Percentiles rank a stretch among this genome's conserved stretches.
Conservation (phyloP, 768 basidiomycete genomes). For the Rhodosporidiobolus sp. region DNA sequence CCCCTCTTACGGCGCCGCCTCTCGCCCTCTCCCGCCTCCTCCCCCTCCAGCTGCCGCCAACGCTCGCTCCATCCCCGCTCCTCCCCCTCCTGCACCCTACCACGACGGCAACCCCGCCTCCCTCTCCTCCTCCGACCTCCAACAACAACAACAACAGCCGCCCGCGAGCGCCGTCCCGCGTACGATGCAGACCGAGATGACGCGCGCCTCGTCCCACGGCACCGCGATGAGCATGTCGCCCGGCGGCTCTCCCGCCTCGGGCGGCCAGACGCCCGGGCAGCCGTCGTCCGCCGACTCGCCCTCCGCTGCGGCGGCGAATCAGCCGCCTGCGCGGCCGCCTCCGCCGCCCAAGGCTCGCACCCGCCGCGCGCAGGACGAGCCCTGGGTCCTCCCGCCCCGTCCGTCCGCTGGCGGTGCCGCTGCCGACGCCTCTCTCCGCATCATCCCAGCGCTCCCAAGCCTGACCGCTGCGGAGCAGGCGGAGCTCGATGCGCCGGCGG, state of each 20-base stretch:
- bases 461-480: too few relatives aligned
- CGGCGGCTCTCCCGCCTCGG: neutral
- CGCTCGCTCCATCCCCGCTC: neutral
- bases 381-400: slow-evolving; percentile 64
- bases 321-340: slow-evolving; percentile 3
- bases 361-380: slow-evolving; percentile 57
- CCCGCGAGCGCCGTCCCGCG: neutral
- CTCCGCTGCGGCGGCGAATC: neutral
- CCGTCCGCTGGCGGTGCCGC: slow-evolving; percentile 49
- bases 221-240: neutral
- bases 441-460: too few relatives aligned
- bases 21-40: neutral
- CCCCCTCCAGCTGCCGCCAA: neutral
- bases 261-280: neutral
- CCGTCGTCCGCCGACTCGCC: neutral
- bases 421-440: neutral
- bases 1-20: too few relatives aligned
- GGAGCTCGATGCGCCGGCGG: neutral
- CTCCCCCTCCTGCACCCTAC: neutral
- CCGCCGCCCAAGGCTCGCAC: neutral
- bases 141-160: neutral
- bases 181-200: too few relatives aligned
- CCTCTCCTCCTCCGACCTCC: neutral
- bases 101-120: neutral
- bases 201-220: too few relatives aligned